phyloP scores from a whole-genome alignment of 257 asterid species.

The Capsicum chinense region DNA sequence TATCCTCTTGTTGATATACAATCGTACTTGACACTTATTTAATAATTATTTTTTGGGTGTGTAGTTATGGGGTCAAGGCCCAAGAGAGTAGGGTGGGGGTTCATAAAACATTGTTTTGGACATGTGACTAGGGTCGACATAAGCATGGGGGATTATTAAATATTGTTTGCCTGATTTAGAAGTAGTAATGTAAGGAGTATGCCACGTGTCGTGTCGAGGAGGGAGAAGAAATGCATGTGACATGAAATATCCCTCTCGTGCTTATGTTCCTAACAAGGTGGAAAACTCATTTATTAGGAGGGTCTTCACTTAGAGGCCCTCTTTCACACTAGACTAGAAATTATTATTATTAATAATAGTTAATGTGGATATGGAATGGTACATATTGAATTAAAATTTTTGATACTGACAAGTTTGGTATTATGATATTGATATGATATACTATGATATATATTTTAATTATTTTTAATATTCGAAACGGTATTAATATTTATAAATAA shows the following conservation, averaged over 20 bases:
- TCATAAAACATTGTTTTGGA: background rate
- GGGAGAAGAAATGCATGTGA: conserved; percentile 67
- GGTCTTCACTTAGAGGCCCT: conserved; percentile 19
- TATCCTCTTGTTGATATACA: too few relatives aligned
- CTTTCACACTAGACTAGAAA: background rate
- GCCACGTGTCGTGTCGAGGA: conserved; percentile 61
- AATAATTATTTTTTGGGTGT: background rate
- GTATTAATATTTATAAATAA: too few relatives aligned
- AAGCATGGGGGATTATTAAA: conserved; percentile 46
- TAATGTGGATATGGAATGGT: too few relatives aligned
- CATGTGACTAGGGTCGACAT: conserved; percentile 64
- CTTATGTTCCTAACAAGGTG: conserved; percentile 68
- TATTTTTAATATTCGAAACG: too few relatives aligned
- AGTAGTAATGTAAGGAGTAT: conserved; percentile 35
- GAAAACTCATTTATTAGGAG: conserved; percentile 2
- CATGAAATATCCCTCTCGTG: conserved; percentile 63
- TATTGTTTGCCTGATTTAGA: conserved; percentile 50
- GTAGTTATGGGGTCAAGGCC: conserved; percentile 32
- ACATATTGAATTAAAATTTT: too few relatives aligned
- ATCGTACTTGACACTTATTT: background rate
- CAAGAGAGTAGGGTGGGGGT: background rate
- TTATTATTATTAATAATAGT: too few relatives aligned
- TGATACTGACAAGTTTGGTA: too few relatives aligned
- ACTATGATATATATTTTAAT: too few relatives aligned
- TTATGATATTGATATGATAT: too few relatives aligned